Percentiles rank a stretch among this genome's conserved stretches.
These are phyloP conservation scores for Xylaria intraflava DNA, from an alignment of 495 filamentous ascomycete species.

Conservation along the genomic window DNA sequence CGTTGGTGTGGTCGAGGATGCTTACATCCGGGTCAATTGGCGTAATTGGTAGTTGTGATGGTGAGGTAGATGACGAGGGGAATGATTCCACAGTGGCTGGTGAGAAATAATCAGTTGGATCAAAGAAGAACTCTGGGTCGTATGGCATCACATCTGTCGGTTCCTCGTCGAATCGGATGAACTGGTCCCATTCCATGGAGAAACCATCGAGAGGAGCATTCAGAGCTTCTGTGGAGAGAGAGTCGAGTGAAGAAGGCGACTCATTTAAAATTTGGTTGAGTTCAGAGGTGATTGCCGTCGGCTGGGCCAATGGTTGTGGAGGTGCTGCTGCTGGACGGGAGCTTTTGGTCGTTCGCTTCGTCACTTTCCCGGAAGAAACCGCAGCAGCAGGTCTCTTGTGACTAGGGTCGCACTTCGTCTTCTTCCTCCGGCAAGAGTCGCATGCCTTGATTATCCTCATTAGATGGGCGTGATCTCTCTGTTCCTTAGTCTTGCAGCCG, in stretches of 20 bases:
- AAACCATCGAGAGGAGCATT: slow-evolving; percentile 8
- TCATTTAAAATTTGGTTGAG: slow-evolving; percentile 8
- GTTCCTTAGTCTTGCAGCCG: slow-evolving; percentile 55
- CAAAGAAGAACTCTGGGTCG: slow-evolving; percentile 35
- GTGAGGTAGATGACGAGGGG: slow-evolving; percentile 29
- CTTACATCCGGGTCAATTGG: slow-evolving; percentile 11
- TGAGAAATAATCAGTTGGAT: slow-evolving; percentile 30
- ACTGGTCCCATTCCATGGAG: slow-evolving; percentile 36
- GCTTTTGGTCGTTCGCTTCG: slow-evolving; percentile 35
- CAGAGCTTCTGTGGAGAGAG: slow-evolving; percentile 12
- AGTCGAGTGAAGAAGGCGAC: slow-evolving; percentile 13
- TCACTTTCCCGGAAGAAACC: slow-evolving; percentile 28
- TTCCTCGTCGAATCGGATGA: slow-evolving; percentile 34
- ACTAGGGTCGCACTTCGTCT: slow-evolving; percentile 48
- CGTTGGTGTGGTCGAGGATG: neutral
- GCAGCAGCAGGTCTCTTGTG: slow-evolving; percentile 38
- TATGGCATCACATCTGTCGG: slow-evolving; percentile 17
- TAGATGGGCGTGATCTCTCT: slow-evolving; percentile 51
- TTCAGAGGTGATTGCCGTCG: slow-evolving; percentile 15
- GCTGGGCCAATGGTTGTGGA: slow-evolving; percentile 16
- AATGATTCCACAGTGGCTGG: slow-evolving; percentile 27
- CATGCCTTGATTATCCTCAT: slow-evolving; percentile 56
- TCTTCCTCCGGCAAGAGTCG: slow-evolving; percentile 48
- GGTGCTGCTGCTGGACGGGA: slow-evolving; percentile 17
- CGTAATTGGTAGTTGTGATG: slow-evolving; percentile 32